Evolutionary conservation across 1,139 yeast species (phyloP).

Genomic region (Lodderomyces metapsilosis): DNA sequence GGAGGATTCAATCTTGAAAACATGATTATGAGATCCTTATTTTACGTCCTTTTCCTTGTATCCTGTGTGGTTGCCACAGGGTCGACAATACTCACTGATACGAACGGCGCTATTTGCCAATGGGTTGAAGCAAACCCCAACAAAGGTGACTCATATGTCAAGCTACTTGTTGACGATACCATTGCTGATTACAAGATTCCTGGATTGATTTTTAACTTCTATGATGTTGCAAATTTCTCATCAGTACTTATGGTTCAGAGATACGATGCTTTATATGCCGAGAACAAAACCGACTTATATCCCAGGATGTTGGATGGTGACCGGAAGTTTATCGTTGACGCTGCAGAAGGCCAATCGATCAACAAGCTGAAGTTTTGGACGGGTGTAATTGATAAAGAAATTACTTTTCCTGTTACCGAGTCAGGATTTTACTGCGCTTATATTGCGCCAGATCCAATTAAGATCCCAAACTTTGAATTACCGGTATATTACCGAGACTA

Average conservation of each 20-base stretch:
- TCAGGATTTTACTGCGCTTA: constrained; percentile 38
- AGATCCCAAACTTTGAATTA: constrained; percentile 12
- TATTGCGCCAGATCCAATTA: constrained; percentile 21
- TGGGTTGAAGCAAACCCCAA: constrained; percentile 7
- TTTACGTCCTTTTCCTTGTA: background rate
- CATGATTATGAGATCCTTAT: background rate
- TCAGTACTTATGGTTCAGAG: constrained; percentile 20
- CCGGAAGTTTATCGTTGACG: constrained; percentile 10
- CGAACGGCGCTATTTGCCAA: constrained; percentile 11
- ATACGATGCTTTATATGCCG: constrained; percentile 14
- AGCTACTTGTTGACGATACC: constrained; percentile 4
- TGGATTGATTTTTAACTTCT: constrained; percentile 23
- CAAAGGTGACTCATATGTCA: constrained; percentile 7
- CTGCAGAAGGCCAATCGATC: constrained; percentile 4
- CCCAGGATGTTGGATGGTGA: constrained; percentile 10
- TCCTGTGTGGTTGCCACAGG: background rate
- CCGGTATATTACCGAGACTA: constrained; percentile 24
- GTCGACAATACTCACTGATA: constrained; percentile 9
- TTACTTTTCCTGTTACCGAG: constrained; percentile 17
- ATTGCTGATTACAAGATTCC: constrained; percentile 17
- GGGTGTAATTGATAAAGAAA: constrained; percentile 10
- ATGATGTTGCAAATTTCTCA: constrained; percentile 23
- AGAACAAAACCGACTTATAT: constrained; percentile 15
- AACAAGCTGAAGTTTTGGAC: constrained; percentile 10
- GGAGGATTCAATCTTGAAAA: too few relatives aligned